Base-by-base conservation (phyloP, 805 yeast species). In the Starmerella gropengiesseri region DNA sequence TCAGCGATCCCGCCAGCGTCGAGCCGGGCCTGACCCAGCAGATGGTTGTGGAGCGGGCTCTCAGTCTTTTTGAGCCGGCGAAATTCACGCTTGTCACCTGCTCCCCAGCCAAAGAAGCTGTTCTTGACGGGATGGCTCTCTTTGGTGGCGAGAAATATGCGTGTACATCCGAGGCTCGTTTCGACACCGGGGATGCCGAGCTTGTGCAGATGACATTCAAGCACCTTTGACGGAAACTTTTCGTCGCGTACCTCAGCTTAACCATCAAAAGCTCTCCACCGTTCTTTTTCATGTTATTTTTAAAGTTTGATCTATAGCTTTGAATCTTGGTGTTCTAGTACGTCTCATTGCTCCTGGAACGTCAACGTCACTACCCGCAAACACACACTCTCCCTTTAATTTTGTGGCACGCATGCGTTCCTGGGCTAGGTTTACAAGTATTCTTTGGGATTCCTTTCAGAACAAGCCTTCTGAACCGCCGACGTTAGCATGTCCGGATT, bases 31-130 rank as follows among this genome's bases (percentile, higher is more conserved):
- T 53, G 48, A 60, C 68, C 49, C 73, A 78, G 53, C 57, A 69
- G 25, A 71, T 70, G n/a, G 76, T 84, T 8, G 60, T 83, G 48
- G 51, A 63, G 31, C 73, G 71, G 30, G 79, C 86, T 2, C 66
- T 86, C 50, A 55, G 62, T 4, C 70, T 81, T 22, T 79, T 89
- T 60, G 68, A 68, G 43, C 97, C 97, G 2, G 75, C 76, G 17
- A 77, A 75, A 56, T 85, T 89, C 57, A 74, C 77, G 5, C 63
- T 74, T 41, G 75, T 76, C 43, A 59, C 60, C 42, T 57, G 67
- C 27, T n/a, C 25, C 12, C 34, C 51, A 2, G 20, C 9, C 13
- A 22, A 26, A 20, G 14, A 25, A 30, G 21, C 7, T 7, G 33
- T 41, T 9, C 13, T 44, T 12, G 46, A 43, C 7, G 36, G 36